Conservation (phyloP, 1,139 yeast species). For the Kodamaea anthophila region DNA sequence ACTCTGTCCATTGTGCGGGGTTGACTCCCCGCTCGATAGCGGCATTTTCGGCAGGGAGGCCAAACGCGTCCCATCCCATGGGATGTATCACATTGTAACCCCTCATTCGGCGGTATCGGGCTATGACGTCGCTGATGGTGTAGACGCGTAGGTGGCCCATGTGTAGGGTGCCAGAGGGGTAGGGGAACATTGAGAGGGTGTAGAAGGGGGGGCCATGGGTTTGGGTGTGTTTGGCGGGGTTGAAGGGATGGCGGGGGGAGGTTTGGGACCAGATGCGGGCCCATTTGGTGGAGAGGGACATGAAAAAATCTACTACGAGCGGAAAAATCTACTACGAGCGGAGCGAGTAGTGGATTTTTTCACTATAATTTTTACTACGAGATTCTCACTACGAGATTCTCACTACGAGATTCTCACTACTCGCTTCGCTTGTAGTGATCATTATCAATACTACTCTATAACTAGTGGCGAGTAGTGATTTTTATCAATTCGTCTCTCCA, state of each 20-base stretch:
- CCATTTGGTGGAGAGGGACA: constrained; percentile 45
- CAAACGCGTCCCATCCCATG: constrained; percentile 99
- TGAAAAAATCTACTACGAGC: too few species aligned
- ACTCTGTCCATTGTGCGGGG: constrained; percentile 77
- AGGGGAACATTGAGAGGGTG: constrained; percentile 87
- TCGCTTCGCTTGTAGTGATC: too few species aligned
- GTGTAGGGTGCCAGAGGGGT: constrained; percentile 88
- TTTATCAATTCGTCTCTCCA: too few species aligned
- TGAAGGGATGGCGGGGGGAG: constrained; percentile 34
- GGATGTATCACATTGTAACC: constrained; percentile 86
- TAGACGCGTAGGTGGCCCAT: constrained; percentile 93
- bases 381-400: too few species aligned
- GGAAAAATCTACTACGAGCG: too few species aligned
- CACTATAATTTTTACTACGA: too few species aligned
- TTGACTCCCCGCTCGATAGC: constrained; percentile 80
- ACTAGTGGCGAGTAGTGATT: too few species aligned
- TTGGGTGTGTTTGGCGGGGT: constrained; percentile 41
- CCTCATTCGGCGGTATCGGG: constrained; percentile 69
- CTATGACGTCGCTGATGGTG: constrained; percentile 79
- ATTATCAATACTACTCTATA: too few species aligned
- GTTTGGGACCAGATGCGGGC: constrained; percentile 39
- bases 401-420: too few species aligned
- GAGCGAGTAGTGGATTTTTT: too few species aligned
- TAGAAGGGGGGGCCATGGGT: constrained; percentile 35
- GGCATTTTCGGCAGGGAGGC: constrained; percentile 96